A percentile compares a stretch with the other conserved stretches of the same genome.
Evolutionary conservation across 805 yeast species (phyloP).

Genomic region (Kodamaea laetipori): DNA sequence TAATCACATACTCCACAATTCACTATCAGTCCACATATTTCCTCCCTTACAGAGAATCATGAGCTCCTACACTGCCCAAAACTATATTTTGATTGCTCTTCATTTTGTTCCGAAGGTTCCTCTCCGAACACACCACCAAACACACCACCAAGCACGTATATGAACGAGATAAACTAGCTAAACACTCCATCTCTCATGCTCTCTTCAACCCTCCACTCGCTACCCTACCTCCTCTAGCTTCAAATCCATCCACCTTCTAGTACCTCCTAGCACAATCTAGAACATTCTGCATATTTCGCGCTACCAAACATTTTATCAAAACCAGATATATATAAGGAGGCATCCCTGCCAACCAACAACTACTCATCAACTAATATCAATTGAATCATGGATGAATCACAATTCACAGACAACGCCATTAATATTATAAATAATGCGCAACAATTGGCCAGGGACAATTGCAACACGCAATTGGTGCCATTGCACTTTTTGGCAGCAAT

Average conservation of each 20-base stretch:
- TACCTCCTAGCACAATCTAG: slow-evolving; percentile 8
- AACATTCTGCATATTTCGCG: slow-evolving; percentile 8
- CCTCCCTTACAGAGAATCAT: no score
- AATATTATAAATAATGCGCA: slow-evolving; percentile 77
- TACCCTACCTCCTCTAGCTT: background rate
- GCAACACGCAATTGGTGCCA: slow-evolving; percentile 84
- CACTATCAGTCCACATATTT: no score
- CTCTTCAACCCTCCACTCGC: no score
- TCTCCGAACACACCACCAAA: no score
- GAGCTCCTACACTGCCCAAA: no score
- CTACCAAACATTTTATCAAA: slow-evolving; percentile 1
- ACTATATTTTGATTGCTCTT: no score
- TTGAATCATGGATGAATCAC: slow-evolving; percentile 57
- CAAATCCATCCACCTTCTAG: slow-evolving; percentile 3
- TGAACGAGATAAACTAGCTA: no score
- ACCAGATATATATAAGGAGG: slow-evolving; percentile 1
- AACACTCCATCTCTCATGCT: no score
- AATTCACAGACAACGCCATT: slow-evolving; percentile 93
- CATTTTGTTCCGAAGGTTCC: no score
- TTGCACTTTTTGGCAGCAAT: slow-evolving; percentile 90
- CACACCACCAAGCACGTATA: no score
- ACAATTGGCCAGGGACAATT: slow-evolving; percentile 79
- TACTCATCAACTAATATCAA: background rate
- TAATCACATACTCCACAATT: no score
- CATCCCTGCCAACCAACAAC: background rate